phyloP scores from a whole-genome alignment of 192 early-diverging fungal genomes.

The Coemansia sp. region DNA sequence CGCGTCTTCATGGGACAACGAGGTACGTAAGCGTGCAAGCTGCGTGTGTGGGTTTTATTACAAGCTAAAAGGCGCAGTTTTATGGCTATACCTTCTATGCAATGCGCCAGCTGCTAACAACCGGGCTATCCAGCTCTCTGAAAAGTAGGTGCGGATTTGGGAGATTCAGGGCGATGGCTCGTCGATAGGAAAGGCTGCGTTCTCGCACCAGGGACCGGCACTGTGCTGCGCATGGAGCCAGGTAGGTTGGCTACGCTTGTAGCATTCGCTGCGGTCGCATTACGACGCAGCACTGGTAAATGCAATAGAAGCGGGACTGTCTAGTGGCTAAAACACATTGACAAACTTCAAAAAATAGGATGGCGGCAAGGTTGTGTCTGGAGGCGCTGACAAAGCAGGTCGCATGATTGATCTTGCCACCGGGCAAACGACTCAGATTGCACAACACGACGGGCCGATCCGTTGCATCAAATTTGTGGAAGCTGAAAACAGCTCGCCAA shows the following conservation, averaged over 20 bases:
- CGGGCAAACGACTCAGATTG: constrained; percentile 79
- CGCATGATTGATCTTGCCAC: constrained; percentile 82
- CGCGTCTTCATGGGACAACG: constrained; percentile 88
- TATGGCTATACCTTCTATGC: background rate
- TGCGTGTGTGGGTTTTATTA: too few relatives aligned
- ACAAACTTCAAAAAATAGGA: constrained; percentile 61
- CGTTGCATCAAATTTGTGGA: constrained; percentile 77
- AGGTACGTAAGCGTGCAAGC: constrained; percentile 14
- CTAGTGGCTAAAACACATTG: too few relatives aligned
- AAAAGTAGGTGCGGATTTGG: constrained; percentile 83
- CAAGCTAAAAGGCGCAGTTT: background rate
- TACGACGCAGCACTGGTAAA: background rate
- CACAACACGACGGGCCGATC: constrained; percentile 89
- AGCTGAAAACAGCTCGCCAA: constrained; percentile 52
- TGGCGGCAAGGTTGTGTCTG: constrained; percentile 85
- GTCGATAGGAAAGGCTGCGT: constrained; percentile 75
- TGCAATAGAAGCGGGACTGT: background rate
- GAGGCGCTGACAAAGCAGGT: constrained; percentile 86
- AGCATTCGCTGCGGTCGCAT: background rate
- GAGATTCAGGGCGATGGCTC: constrained; percentile 78
- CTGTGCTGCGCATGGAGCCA: constrained; percentile 78
- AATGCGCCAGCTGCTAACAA: background rate
- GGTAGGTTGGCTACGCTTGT: constrained; percentile 16
- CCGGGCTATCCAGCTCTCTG: background rate
- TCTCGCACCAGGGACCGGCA: constrained; percentile 78